Conservation (phyloP, 202 grass and related monocot genomes). For the Saccharum hybrid region DNA sequence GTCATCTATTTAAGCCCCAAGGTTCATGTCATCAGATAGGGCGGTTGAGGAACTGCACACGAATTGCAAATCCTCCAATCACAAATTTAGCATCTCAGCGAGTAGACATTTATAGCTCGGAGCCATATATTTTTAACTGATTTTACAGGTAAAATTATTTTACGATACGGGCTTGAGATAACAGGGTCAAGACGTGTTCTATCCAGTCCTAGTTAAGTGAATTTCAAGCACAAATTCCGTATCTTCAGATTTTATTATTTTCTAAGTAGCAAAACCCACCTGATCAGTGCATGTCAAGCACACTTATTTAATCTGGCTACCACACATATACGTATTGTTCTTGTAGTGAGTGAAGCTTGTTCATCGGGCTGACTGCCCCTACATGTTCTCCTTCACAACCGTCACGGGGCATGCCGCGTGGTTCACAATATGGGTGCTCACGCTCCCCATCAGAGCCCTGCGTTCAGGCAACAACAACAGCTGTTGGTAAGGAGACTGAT, state of each 20-base stretch:
- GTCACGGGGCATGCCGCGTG: slow-evolving; percentile 70
- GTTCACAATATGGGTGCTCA: slow-evolving; percentile 71
- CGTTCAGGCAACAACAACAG: not conserved
- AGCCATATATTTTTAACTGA: not conserved
- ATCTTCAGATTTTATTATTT: not conserved
- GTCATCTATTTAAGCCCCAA: not conserved
- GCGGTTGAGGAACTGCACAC: not conserved
- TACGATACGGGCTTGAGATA: not conserved
- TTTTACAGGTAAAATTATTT: slow-evolving; percentile 6
- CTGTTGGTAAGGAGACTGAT: not conserved
- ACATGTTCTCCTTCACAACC: slow-evolving; percentile 64
- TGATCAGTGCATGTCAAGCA: slow-evolving; percentile 5
- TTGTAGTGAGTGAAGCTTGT: slow-evolving; percentile 8
- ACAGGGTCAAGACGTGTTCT: not conserved
- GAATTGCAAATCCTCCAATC: not conserved
- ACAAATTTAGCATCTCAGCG: not conserved
- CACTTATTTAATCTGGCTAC: slow-evolving; percentile 19
- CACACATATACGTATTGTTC: not conserved
- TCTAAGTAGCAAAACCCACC: not conserved
- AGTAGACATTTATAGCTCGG: too few species aligned
- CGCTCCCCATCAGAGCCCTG: slow-evolving; percentile 86
- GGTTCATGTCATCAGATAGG: not conserved
- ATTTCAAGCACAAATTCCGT: not conserved
- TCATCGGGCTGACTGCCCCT: not conserved
- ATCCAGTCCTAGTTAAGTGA: not conserved